A percentile compares a stretch with the other conserved stretches of the same genome.
These are phyloP conservation scores for Penicillium dipodomyicola DNA, from an alignment of 495 filamentous ascomycete genomes.

Conservation along the genomic window DNA sequence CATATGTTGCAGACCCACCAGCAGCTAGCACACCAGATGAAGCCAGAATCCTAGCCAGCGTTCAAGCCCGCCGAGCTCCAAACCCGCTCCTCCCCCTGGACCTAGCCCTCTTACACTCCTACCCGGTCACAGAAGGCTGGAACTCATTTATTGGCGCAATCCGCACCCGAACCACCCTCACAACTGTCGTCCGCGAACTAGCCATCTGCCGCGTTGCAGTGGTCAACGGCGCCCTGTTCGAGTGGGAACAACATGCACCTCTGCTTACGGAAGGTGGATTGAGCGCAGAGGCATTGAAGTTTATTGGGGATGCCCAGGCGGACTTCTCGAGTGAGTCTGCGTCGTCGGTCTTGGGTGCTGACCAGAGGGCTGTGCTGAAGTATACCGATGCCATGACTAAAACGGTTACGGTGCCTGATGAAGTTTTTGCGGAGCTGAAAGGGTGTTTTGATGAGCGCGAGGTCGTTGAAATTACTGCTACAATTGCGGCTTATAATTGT, in stretches of 20 bases:
- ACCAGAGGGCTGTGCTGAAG: conserved; percentile 62
- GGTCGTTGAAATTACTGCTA: conserved; percentile 75
- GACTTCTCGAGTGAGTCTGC: conserved; percentile 18
- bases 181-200: conserved; percentile 62
- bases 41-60: conserved; percentile 57
- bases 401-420: conserved; percentile 59
- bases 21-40: conserved; percentile 41
- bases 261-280: conserved; percentile 53
- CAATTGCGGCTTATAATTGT: conserved; percentile 81
- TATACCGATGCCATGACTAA: conserved; percentile 78
- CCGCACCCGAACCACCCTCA: conserved; percentile 60
- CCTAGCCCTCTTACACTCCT: conserved; percentile 70
- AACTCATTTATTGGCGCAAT: conserved; percentile 76
- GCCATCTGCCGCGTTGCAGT: conserved; percentile 74
- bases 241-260: conserved; percentile 76
- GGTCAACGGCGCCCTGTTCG: conserved; percentile 70
- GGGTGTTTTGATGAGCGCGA: conserved; percentile 60
- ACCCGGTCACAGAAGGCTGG: conserved; percentile 73
- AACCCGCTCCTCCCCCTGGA: conserved; percentile 68
- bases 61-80: conserved; percentile 61
- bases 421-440: conserved; percentile 60
- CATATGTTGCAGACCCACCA: conserved; percentile 63
- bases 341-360: conserved; percentile 45
- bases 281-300: conserved; percentile 46
- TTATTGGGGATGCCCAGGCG: conserved; percentile 33